Conservation (phyloP, 2,329 filamentous ascomycete species). For the Neonectria neomacrospora region DNA sequence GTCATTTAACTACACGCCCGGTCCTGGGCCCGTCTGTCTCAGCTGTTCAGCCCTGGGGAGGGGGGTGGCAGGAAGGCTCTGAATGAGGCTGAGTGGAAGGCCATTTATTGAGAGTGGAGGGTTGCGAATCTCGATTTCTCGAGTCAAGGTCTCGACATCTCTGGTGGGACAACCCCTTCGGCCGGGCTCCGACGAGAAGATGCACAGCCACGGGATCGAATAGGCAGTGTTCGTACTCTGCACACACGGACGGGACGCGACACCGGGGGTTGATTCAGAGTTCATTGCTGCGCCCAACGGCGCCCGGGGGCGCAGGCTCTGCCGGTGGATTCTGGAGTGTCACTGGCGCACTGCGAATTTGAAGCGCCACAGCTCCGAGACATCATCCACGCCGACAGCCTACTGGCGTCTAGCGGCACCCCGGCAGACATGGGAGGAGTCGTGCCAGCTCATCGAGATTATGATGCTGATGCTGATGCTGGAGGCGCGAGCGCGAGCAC, state of each 20-base stretch:
- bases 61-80: constrained; percentile 10
- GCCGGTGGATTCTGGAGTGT: constrained; percentile 22
- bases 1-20: constrained; percentile 25
- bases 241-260: constrained; percentile 22
- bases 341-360: constrained; percentile 12
- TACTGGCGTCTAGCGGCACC: constrained; percentile 18
- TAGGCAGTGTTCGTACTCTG: not conserved
- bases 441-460: constrained; percentile 24
- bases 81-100: constrained; percentile 28
- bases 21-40: constrained; percentile 16
- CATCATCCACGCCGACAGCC: constrained; percentile 15
- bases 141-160: not conserved
- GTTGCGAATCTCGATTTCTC: not conserved
- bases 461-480: not conserved
- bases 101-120: constrained; percentile 8
- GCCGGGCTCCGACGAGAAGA: not conserved
- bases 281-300: constrained; percentile 25
- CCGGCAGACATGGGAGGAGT: constrained; percentile 2
- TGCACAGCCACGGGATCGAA: not conserved
- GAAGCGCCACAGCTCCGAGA: constrained; percentile 30
- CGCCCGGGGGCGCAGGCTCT: constrained; percentile 8
- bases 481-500: constrained; percentile 6
- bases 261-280: constrained; percentile 5
- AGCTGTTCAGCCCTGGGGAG: constrained; percentile 29
- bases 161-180: not conserved